A percentile compares a stretch with the other conserved stretches of the same genome.
These are phyloP conservation scores for Beauveria asiatica DNA, from an alignment of 2,329 filamentous ascomycete species.

Conservation along the genomic window DNA sequence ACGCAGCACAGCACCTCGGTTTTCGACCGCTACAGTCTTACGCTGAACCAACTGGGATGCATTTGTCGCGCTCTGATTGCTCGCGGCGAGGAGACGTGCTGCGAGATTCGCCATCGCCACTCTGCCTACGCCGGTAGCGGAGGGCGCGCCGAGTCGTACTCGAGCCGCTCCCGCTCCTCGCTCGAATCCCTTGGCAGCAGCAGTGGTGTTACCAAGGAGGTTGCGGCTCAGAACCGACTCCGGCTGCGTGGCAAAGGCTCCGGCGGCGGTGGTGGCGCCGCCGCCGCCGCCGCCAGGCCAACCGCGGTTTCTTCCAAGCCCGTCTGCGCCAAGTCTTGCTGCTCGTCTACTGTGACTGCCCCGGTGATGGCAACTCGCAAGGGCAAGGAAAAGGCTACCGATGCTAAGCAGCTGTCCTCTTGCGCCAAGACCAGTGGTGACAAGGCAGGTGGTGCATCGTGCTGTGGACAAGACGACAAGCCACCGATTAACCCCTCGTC, in stretches of 20 bases:
- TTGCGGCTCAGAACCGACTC: slow-evolving; percentile 11
- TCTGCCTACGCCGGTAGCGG: slow-evolving; percentile 19
- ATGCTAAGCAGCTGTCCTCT: neutral
- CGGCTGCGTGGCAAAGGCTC: slow-evolving; percentile 13
- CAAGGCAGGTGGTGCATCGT: neutral
- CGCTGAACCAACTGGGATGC: slow-evolving; percentile 40
- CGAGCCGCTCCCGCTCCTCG: neutral
- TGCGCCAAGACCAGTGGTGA: neutral
- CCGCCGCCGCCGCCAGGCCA: neutral
- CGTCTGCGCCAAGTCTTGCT: neutral
- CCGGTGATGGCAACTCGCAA: neutral
- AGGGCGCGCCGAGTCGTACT: slow-evolving; percentile 5
- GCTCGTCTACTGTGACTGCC: neutral
- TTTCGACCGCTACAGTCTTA: slow-evolving; percentile 32
- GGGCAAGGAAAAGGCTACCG: neutral
- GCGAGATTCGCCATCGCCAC: slow-evolving; percentile 17
- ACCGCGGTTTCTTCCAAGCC: neutral
- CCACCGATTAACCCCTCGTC: neutral
- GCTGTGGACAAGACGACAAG: neutral
- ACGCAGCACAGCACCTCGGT: slow-evolving; percentile 26
- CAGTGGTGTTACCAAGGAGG: neutral
- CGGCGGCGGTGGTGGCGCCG: neutral
- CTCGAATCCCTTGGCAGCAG: neutral
- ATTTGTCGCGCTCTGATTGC: slow-evolving; percentile 44
- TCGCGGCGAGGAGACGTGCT: slow-evolving; percentile 44